Conservation (phyloP, 352 stramenopile genomes). For the Poterioochromonas sp. region DNA sequence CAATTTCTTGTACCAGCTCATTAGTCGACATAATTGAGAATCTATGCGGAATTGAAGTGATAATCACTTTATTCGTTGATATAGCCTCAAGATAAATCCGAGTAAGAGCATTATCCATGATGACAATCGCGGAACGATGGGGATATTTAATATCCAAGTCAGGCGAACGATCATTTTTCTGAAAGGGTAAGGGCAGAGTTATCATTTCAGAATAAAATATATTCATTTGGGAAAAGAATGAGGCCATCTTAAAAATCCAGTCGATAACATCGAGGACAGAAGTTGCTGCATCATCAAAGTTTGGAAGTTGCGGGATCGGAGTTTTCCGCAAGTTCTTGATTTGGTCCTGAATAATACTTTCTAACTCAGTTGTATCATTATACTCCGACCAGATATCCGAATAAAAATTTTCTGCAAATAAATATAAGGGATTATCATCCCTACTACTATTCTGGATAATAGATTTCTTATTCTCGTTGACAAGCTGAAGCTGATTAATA, state of each 20-base stretch:
- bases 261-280: not conserved
- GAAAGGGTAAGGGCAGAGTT: slow-evolving; percentile 20
- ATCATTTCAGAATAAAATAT: slow-evolving; percentile 30
- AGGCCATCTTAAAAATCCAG: not conserved
- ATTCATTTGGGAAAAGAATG: slow-evolving; percentile 23
- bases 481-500: slow-evolving; percentile 23
- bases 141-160: not conserved
- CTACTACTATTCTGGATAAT: slow-evolving; percentile 30
- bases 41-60: not conserved
- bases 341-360: slow-evolving; percentile 20
- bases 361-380: not conserved
- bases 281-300: slow-evolving; percentile 21
- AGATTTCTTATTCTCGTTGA: slow-evolving; percentile 25
- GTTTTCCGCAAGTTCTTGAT: slow-evolving; percentile 24
- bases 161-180: not conserved
- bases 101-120: slow-evolving; percentile 12
- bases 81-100: slow-evolving; percentile 22
- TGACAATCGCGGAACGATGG: not conserved
- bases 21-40: slow-evolving; percentile 24
- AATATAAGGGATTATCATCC: slow-evolving; percentile 29
- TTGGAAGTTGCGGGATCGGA: slow-evolving; percentile 17
- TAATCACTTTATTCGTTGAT: slow-evolving; percentile 8
- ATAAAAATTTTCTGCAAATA: slow-evolving; percentile 31
- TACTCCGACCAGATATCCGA: slow-evolving; percentile 20
- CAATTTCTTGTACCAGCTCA: slow-evolving; percentile 19